These are phyloP conservation scores for Sclerotinia sclerotiorum DNA, from an alignment of 2,329 filamentous ascomycete species.

Conservation along the genomic window DNA sequence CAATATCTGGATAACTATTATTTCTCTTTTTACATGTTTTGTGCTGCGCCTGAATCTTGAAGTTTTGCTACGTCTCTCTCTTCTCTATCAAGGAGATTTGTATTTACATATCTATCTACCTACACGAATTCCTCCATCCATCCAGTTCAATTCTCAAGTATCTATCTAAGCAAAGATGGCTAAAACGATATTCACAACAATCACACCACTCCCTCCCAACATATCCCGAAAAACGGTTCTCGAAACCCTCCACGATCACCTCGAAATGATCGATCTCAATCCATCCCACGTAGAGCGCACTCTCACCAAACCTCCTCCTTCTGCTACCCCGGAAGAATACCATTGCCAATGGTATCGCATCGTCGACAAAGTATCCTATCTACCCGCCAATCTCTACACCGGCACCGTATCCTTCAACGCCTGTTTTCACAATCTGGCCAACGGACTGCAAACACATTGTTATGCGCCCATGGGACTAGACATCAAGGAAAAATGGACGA, in stretches of 20 bases:
- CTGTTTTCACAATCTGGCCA: constrained; percentile 72
- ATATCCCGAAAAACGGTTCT: constrained; percentile 69
- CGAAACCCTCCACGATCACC: constrained; percentile 73
- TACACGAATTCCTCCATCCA: background rate
- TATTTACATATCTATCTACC: background rate
- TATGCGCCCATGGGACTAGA: constrained; percentile 81
- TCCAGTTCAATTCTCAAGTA: background rate
- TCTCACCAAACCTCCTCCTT: constrained; percentile 63
- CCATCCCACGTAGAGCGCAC: constrained; percentile 63
- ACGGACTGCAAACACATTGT: constrained; percentile 77
- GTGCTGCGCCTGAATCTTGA: background rate
- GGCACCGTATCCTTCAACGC: constrained; percentile 75
- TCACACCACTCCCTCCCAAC: constrained; percentile 71
- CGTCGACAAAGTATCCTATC: constrained; percentile 73
- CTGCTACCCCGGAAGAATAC: constrained; percentile 70
- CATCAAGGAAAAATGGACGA: constrained; percentile 74
- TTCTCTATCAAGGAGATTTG: background rate
- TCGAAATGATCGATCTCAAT: constrained; percentile 76
- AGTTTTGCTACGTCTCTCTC: background rate
- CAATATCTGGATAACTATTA: background rate
- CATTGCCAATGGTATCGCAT: constrained; percentile 75
- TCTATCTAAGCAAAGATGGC: constrained; percentile 30
- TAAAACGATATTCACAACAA: constrained; percentile 68
- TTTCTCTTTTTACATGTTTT: background rate
- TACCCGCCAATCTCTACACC: constrained; percentile 62